phyloP scores from a whole-genome alignment of 1,139 yeast species.

The Nadsonia starkeyi-henricii region DNA sequence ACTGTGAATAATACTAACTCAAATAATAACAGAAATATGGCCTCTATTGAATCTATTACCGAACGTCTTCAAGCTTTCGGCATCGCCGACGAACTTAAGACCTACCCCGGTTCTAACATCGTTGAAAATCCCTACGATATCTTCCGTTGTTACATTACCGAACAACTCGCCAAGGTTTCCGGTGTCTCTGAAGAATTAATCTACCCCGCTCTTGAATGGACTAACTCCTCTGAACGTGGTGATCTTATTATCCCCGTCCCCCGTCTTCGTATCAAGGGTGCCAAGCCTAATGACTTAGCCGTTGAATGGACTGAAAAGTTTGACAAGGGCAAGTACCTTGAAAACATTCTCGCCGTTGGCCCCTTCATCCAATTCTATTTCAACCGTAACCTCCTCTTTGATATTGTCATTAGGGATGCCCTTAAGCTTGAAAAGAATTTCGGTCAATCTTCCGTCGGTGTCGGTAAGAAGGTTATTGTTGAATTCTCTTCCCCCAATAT shows the following conservation, averaged over 20 bases:
- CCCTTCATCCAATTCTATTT: constrained; percentile 86
- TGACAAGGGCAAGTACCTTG: constrained; percentile 44
- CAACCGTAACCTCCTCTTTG: constrained; percentile 48
- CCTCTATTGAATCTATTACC: constrained; percentile 17
- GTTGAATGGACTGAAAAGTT: constrained; percentile 54
- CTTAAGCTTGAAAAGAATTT: constrained; percentile 44
- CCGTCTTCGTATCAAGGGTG: constrained; percentile 78
- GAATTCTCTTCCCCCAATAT: constrained; percentile 97
- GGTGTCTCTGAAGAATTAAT: constrained; percentile 58
- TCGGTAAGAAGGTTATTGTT: constrained; percentile 56
- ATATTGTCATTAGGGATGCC: constrained; percentile 58
- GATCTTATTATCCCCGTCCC: constrained; percentile 90
- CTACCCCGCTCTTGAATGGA: constrained; percentile 80
- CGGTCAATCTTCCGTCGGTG: constrained; percentile 69
- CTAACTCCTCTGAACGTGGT: constrained; percentile 77
- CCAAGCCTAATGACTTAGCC: constrained; percentile 75
- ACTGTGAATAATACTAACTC: background rate
- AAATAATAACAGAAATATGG: constrained; percentile 13
- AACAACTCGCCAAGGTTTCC: constrained; percentile 58
- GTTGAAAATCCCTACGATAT: constrained; percentile 63
- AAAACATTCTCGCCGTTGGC: constrained; percentile 70
- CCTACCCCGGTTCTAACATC: constrained; percentile 46
- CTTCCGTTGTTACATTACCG: constrained; percentile 77
- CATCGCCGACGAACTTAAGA: constrained; percentile 12
- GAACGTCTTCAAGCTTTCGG: constrained; percentile 20